phyloP scores from a whole-genome alignment of 768 basidiomycete species.

The Cyclocybe cylindracea region DNA sequence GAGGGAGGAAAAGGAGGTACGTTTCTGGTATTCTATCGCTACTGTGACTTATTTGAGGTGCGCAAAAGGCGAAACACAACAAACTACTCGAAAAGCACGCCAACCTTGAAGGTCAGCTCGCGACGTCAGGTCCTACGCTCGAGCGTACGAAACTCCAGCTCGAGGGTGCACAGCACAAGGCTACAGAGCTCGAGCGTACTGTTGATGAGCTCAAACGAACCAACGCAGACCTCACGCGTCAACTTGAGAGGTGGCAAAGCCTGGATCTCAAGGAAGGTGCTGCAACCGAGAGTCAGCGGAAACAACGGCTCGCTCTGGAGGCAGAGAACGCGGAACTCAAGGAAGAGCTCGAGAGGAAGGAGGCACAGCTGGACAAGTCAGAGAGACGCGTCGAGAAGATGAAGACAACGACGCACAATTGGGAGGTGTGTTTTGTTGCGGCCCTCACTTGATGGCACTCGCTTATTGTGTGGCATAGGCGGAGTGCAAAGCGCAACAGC shows the following conservation, averaged over 20 bases:
- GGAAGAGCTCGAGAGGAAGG: constrained; percentile 33
- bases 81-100: constrained; percentile 52
- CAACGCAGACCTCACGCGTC: constrained; percentile 55
- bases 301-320: constrained; percentile 58
- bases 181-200: constrained; percentile 53
- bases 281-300: constrained; percentile 56
- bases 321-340: constrained; percentile 50
- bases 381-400: constrained; percentile 41
- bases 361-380: constrained; percentile 41
- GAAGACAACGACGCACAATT: constrained; percentile 40
- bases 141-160: constrained; percentile 59
- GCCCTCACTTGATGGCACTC: not conserved
- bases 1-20: constrained; percentile 48
- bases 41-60: not conserved
- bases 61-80: constrained; percentile 33
- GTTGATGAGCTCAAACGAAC: constrained; percentile 61
- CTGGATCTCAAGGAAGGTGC: constrained; percentile 65
- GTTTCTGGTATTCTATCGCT: constrained; percentile 9
- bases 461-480: constrained; percentile 28
- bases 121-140: constrained; percentile 50
- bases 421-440: constrained; percentile 39
- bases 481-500: constrained; percentile 35
- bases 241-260: constrained; percentile 69
- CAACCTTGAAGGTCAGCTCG: constrained; percentile 46
- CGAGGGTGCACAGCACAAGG: constrained; percentile 54